These are phyloP conservation scores for Vicia sativa DNA, from an alignment of 306 rosid species.

Conservation along the genomic window DNA sequence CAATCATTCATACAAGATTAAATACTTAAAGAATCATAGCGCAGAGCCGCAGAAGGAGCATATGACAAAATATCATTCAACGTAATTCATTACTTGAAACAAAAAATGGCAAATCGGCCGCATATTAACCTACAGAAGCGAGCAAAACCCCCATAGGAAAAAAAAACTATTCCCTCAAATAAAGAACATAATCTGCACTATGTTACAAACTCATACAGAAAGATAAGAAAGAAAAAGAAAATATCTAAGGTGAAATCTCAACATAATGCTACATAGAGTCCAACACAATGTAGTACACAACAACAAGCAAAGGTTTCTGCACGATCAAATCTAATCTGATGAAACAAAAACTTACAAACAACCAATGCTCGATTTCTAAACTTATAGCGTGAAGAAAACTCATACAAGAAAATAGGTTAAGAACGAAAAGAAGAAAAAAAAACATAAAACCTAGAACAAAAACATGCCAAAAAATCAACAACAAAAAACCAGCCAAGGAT, in stretches of 20 bases:
- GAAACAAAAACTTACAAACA: too few relatives aligned
- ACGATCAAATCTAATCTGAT: neutral
- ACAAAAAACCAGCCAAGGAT: neutral
- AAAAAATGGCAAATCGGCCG: neutral
- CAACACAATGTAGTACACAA: neutral
- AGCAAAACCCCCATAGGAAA: neutral
- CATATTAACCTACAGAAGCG: neutral
- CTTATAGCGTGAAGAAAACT: neutral
- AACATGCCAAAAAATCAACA: neutral
- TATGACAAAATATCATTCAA: slow-evolving; percentile 11
- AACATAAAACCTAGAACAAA: neutral
- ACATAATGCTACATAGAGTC: neutral
- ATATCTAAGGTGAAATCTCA: neutral
- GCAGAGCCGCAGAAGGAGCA: slow-evolving; percentile 9
- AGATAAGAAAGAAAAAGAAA: neutral
- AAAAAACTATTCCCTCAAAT: neutral
- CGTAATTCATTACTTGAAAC: slow-evolving; percentile 12
- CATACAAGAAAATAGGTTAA: neutral
- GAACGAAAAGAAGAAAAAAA: neutral
- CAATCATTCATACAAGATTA: slow-evolving; percentile 4
- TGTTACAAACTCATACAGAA: slow-evolving; percentile 14
- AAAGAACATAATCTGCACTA: neutral
- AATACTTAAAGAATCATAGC: neutral
- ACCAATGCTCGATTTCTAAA: too few relatives aligned
- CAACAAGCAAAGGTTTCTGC: neutral